Evolutionary conservation across 768 basidiomycete genomes (phyloP), one percentile per base, ranked within the genome.

Genomic region (Boletellus emodensis): DNA sequence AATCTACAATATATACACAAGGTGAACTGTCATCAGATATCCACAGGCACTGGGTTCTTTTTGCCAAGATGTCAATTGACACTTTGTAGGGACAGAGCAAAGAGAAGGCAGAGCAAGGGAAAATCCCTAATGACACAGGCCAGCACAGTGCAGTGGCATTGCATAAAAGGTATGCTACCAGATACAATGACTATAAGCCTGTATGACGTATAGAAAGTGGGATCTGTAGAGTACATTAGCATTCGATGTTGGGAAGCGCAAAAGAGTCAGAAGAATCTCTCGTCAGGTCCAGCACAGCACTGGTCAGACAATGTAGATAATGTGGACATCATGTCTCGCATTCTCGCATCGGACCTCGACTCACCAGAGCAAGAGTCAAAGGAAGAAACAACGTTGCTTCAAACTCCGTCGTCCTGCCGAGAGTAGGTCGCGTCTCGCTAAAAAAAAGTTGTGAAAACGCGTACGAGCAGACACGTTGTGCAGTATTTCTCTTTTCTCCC

Each of bases 241-340:
- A 51, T 54, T 46, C 41, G 24, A 20, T 30, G 38, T 44, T 7
- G 46, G 43, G 44, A 13, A 40, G 17, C 14, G 39, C 55, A 56
- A 55, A 57, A 32, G 12, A 55, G 47, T 68, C 67, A 68, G 67
- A 37, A 40, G 32, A 41, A 48, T 53, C 47, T 53, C 51, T 84
- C 85, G 73, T 81, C 84, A 79, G 59, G 59, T 66, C 70, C 69
- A 71, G 71, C 63, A 28, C 52, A 55, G 57, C 66, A 70, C 76
- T 75, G 74, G 75, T 91, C 81, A 61, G 90, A 89, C 87, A 90
- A 91, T 91, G 90, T 91, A 90, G 90, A 90, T 90, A 90, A 88
- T 64, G 61, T 61, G 58, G 70, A 62, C 82, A 87, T 86, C 85
- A 85, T 76, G 48, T 34, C 12, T 54, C 51, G n/a, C n/a, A n/a